phyloP scores from a whole-genome alignment of 108 stramenopile genomes.

The Skeletonema potamos region DNA sequence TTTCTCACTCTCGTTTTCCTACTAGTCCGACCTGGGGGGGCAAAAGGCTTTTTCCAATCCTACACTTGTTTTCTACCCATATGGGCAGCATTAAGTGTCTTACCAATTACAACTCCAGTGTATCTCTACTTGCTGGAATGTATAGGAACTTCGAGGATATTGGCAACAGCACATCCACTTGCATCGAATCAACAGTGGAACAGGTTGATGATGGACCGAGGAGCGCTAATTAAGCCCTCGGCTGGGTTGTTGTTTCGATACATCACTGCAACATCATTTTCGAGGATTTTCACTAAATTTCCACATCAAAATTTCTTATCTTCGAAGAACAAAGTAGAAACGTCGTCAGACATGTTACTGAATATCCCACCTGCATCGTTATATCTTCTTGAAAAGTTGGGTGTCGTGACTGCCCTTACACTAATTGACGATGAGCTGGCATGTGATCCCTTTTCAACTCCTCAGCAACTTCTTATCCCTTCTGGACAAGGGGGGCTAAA shows the following conservation, averaged over 20 bases:
- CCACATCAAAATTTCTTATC: not conserved
- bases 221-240: slow-evolving; percentile 9
- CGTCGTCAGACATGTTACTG: slow-evolving; percentile 18
- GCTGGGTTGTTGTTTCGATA: slow-evolving; percentile 53
- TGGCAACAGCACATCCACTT: slow-evolving; percentile 69
- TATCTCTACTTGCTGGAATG: slow-evolving; percentile 70
- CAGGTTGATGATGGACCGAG: not conserved
- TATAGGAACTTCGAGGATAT: slow-evolving; percentile 71
- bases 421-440: slow-evolving; percentile 87
- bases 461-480: slow-evolving; percentile 87
- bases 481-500: slow-evolving; percentile 77
- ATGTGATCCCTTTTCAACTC: slow-evolving; percentile 77
- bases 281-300: slow-evolving; percentile 50
- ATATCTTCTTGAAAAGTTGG: slow-evolving; percentile 77
- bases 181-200: slow-evolving; percentile 15
- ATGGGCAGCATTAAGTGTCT: slow-evolving; percentile 56
- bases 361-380: slow-evolving; percentile 72
- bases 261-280: slow-evolving; percentile 54
- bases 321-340: not conserved
- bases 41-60: slow-evolving; percentile 25
- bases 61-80: slow-evolving; percentile 59
- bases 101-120: slow-evolving; percentile 63
- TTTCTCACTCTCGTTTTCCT: slow-evolving; percentile 42
- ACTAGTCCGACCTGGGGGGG: slow-evolving; percentile 42
- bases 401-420: slow-evolving; percentile 73